Percentiles rank a stretch among this genome's conserved stretches.
Evolutionary conservation across 805 yeast species (phyloP).

Genomic region (Yamadazyma kitorensis): DNA sequence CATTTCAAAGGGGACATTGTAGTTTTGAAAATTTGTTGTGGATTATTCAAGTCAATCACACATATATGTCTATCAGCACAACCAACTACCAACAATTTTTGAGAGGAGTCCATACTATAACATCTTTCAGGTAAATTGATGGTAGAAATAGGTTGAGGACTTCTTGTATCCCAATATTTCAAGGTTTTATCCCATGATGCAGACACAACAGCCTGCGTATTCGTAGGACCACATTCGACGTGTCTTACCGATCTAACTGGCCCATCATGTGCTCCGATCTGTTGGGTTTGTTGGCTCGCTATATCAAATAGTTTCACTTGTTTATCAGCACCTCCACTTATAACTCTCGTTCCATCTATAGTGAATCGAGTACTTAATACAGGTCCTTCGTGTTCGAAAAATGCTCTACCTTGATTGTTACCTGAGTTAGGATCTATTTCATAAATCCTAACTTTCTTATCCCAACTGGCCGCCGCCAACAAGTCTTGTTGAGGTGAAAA

Average conservation of each 20-base stretch:
- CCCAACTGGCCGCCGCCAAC: slow-evolving; percentile 88
- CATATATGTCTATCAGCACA: slow-evolving; percentile 86
- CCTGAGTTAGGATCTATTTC: slow-evolving; percentile 75
- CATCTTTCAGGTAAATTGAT: slow-evolving; percentile 86
- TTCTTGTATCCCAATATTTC: slow-evolving; percentile 92
- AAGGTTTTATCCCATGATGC: slow-evolving; percentile 97
- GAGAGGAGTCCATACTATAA: slow-evolving; percentile 81
- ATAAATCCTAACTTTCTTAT: slow-evolving; percentile 88
- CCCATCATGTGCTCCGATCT: slow-evolving; percentile 82
- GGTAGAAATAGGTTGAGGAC: slow-evolving; percentile 77
- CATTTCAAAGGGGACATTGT: slow-evolving; percentile 76
- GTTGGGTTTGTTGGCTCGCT: slow-evolving; percentile 75
- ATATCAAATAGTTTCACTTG: slow-evolving; percentile 82
- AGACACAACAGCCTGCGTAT: slow-evolving; percentile 77
- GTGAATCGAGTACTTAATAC: slow-evolving; percentile 83
- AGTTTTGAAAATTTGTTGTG: slow-evolving; percentile 76
- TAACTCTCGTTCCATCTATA: slow-evolving; percentile 80
- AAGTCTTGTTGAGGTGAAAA: slow-evolving; percentile 86
- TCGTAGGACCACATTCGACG: slow-evolving; percentile 82
- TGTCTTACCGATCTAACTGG: slow-evolving; percentile 72
- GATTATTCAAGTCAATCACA: slow-evolving; percentile 76
- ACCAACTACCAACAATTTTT: slow-evolving; percentile 83
- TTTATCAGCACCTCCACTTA: slow-evolving; percentile 85
- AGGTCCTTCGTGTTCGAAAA: slow-evolving; percentile 88
- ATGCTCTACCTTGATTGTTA: slow-evolving; percentile 80